These are phyloP conservation scores for Flammula alnicola DNA, from an alignment of 1,284 basidiomycete genomes.

Conservation along the genomic window DNA sequence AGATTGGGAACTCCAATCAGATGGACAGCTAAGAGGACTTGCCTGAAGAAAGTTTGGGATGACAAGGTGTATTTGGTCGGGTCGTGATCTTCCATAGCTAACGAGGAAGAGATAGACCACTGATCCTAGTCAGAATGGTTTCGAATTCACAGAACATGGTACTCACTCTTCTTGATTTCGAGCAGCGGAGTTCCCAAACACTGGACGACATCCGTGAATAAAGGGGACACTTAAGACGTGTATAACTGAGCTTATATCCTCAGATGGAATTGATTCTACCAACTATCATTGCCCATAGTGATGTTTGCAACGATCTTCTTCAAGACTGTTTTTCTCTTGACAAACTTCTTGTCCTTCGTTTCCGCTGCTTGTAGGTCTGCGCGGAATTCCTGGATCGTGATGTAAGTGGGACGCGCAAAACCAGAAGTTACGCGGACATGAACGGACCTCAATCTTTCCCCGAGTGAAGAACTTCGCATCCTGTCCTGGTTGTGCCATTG, in stretches of 20 bases:
- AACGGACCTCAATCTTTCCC: slow-evolving; percentile 86
- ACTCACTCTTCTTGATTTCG: slow-evolving; percentile 97
- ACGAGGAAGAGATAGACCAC: slow-evolving; percentile 94
- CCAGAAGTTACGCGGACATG: slow-evolving; percentile 1
- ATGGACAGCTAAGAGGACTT: slow-evolving; percentile 21
- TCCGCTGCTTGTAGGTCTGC: slow-evolving; percentile 89
- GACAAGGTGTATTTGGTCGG: slow-evolving; percentile 87
- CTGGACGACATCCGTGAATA: slow-evolving; percentile 90
- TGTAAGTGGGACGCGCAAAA: slow-evolving; percentile 19
- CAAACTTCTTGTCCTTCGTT: slow-evolving; percentile 92
- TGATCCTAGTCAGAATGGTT: slow-evolving; percentile 37
- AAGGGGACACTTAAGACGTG: slow-evolving; percentile 78
- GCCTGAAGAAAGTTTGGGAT: slow-evolving; percentile 91
- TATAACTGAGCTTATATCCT: slow-evolving; percentile 28
- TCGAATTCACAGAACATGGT: neutral
- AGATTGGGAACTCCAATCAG: slow-evolving; percentile 1
- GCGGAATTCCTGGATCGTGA: slow-evolving; percentile 69
- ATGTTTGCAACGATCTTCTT: slow-evolving; percentile 97
- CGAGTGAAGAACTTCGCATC: slow-evolving; percentile 91
- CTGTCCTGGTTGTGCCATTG: slow-evolving; percentile 70
- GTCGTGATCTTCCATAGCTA: slow-evolving; percentile 89
- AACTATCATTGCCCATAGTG: slow-evolving; percentile 95
- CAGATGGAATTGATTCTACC: slow-evolving; percentile 43
- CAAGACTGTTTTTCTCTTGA: slow-evolving; percentile 87
- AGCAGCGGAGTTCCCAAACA: slow-evolving; percentile 88